A percentile compares a stretch with the other conserved stretches of the same genome.
phyloP scores from a whole-genome alignment of 345 rosid species.

The Salix arbutifolia region DNA sequence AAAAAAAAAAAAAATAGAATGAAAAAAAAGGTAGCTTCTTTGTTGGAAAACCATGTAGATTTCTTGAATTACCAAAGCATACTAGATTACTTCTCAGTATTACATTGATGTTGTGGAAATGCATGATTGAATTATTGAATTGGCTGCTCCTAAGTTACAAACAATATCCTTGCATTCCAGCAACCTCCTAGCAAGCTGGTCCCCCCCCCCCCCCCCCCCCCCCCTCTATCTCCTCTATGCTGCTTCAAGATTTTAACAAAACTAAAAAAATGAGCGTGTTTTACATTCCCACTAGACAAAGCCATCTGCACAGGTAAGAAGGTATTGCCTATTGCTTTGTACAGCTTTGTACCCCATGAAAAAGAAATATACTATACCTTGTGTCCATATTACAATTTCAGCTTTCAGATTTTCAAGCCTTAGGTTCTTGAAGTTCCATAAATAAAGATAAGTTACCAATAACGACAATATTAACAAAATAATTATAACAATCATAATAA shows the following conservation, averaged over 20 bases:
- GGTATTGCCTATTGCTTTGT: too few species aligned
- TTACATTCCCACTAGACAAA: not conserved
- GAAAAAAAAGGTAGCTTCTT: not conserved
- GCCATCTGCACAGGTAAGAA: not conserved
- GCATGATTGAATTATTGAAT: not conserved
- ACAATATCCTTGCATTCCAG: not conserved
- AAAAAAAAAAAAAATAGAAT: too few species aligned
- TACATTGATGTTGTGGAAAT: not conserved
- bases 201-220: not conserved
- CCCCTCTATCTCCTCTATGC: not conserved
- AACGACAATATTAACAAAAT: not conserved
- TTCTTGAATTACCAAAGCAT: not conserved
- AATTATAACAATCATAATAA: not conserved
- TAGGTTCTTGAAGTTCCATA: too few species aligned
- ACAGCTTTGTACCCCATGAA: too few species aligned
- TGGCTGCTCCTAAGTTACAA: not conserved
- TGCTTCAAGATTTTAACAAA: not conserved
- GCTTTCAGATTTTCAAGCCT: too few species aligned
- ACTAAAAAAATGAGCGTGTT: not conserved
- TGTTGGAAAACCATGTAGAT: not conserved
- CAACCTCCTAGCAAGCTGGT: not conserved
- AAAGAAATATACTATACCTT: too few species aligned
- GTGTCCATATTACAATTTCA: too few species aligned
- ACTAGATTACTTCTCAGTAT: not conserved
- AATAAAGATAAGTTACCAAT: not conserved